phyloP scores from a whole-genome alignment of 2,329 filamentous ascomycete species.

The Madurella mycetomatis region DNA sequence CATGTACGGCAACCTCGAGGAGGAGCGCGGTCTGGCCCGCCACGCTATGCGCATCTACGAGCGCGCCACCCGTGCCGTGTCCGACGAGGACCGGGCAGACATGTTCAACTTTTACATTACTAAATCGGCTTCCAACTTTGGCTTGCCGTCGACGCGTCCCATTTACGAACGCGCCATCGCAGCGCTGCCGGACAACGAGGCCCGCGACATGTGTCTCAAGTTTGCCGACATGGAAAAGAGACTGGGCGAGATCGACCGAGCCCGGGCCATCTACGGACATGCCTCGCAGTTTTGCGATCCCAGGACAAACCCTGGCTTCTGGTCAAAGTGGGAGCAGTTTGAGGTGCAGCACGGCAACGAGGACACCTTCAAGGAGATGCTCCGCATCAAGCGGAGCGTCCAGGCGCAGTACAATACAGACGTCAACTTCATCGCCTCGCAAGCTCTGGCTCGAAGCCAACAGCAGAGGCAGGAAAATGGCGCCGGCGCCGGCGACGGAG shows the following conservation, averaged over 20 bases:
- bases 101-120: slow-evolving; percentile 99
- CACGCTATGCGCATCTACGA: slow-evolving; percentile 99
- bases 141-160: slow-evolving; percentile 84
- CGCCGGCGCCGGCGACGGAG: slow-evolving; percentile 41
- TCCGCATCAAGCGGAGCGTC: slow-evolving; percentile 93
- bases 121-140: slow-evolving; percentile 97
- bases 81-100: slow-evolving; percentile 88
- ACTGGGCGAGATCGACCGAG: slow-evolving; percentile 70
- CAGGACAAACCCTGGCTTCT: slow-evolving; percentile 82
- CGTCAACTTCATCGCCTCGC: slow-evolving; percentile 96
- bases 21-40: slow-evolving; percentile 87
- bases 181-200: slow-evolving; percentile 87
- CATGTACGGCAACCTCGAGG: slow-evolving; percentile 97
- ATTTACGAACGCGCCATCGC: slow-evolving; percentile 97
- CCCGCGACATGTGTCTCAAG: slow-evolving; percentile 96
- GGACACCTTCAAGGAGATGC: slow-evolving; percentile 99
- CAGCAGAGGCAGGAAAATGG: slow-evolving; percentile 44
- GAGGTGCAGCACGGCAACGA: slow-evolving; percentile 98
- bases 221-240: slow-evolving; percentile 68
- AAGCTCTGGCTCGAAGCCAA: slow-evolving; percentile 81
- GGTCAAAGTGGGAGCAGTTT: slow-evolving; percentile 95
- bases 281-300: slow-evolving; percentile 97
- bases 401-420: slow-evolving; percentile 98
- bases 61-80: slow-evolving; percentile 87
- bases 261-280: slow-evolving; percentile 92